These are phyloP conservation scores for Cajanus cajan DNA, from an alignment of 306 rosid genomes.

Conservation along the genomic window DNA sequence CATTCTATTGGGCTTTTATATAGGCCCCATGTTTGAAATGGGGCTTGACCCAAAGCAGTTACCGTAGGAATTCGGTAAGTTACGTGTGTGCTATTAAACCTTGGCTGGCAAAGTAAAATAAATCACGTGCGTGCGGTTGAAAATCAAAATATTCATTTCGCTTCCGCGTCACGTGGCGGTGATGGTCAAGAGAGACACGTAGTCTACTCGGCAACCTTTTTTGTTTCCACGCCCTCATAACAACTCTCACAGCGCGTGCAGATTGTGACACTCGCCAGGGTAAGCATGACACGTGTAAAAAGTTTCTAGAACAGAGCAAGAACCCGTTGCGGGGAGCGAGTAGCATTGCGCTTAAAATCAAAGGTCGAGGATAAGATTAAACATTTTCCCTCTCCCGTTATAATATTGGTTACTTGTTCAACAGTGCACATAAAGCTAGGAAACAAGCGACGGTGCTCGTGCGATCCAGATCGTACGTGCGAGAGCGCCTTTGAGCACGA, in stretches of 20 bases:
- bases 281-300: not conserved
- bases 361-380: not conserved
- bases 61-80: not conserved
- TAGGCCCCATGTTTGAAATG: not conserved
- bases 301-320: not conserved
- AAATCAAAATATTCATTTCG: not conserved
- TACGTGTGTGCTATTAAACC: not conserved
- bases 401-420: not conserved
- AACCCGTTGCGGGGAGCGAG: not conserved
- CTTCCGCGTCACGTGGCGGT: not conserved
- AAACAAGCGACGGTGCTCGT: not conserved
- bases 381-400: not conserved
- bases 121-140: not conserved
- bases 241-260: not conserved
- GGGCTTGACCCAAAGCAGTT: not conserved
- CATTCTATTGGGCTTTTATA: too few relatives aligned
- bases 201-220: slow-evolving; percentile 22
- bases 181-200: slow-evolving; percentile 7
- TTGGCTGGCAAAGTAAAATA: not conserved
- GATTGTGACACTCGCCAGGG: not conserved
- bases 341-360: not conserved
- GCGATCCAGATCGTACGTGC: slow-evolving; percentile 33
- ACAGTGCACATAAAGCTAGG: not conserved
- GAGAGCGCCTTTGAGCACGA: not conserved
- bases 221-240: not conserved